Conservation (phyloP, 208 protist genomes). For the Naegleria fowleri region DNA sequence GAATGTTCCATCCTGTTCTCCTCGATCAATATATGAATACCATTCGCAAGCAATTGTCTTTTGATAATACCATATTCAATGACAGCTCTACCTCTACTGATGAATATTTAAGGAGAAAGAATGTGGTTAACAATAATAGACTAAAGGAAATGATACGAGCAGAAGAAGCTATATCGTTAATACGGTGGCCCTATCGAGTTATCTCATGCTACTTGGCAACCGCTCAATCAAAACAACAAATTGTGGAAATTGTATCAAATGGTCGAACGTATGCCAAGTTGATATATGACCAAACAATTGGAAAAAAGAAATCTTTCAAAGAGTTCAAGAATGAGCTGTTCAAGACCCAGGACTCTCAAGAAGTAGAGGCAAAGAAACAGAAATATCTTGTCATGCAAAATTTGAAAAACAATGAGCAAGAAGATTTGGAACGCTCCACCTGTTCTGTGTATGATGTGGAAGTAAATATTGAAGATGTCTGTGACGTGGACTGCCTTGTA, state of each 20-base stretch:
- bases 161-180: not conserved
- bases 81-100: not conserved
- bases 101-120: not conserved
- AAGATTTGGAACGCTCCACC: not conserved
- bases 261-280: not conserved
- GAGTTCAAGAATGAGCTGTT: not conserved
- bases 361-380: not conserved
- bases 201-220: not conserved
- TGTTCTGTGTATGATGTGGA: not conserved
- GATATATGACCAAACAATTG: not conserved
- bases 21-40: not conserved
- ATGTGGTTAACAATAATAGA: not conserved
- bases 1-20: not conserved
- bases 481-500: not conserved
- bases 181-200: not conserved
- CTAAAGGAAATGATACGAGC: not conserved
- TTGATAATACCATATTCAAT: not conserved
- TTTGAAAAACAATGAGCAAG: not conserved
- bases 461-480: slow-evolving; percentile 2
- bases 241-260: not conserved
- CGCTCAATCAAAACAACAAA: not conserved
- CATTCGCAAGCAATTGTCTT: not conserved
- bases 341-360: not conserved
- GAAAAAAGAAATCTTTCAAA: not conserved
- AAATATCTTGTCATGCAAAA: not conserved